phyloP scores from a whole-genome alignment of 208 protist species.

The Blastocrithidia nonstop region DNA sequence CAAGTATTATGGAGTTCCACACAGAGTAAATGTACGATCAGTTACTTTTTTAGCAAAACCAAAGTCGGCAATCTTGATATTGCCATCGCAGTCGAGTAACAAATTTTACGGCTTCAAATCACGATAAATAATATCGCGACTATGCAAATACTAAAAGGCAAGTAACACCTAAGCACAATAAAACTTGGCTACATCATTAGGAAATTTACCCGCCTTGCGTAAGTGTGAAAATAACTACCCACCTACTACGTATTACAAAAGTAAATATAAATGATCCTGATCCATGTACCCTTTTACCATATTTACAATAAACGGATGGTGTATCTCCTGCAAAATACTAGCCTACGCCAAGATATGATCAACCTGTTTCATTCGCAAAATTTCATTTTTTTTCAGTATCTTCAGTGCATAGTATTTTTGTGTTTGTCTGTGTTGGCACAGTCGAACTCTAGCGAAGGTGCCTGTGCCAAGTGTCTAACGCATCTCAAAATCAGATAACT shows the following conservation, averaged over 20 bases:
- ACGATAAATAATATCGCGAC: slow-evolving; percentile 66
- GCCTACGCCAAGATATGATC: slow-evolving; percentile 90
- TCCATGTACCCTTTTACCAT: slow-evolving; percentile 94
- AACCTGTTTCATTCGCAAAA: slow-evolving; percentile 84
- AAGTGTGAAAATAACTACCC: slow-evolving; percentile 87
- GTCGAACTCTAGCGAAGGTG: slow-evolving; percentile 88
- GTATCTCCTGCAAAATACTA: slow-evolving; percentile 83
- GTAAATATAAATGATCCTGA: slow-evolving; percentile 83
- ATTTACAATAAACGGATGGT: slow-evolving; percentile 91
- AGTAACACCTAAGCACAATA: slow-evolving; percentile 84
- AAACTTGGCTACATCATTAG: slow-evolving; percentile 85
- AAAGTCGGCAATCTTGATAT: slow-evolving; percentile 85
- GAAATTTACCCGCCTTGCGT: slow-evolving; percentile 81
- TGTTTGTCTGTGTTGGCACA: slow-evolving; percentile 76
- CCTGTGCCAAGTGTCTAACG: slow-evolving; percentile 86
- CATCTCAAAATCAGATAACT: slow-evolving; percentile 82
- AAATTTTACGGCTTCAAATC: slow-evolving; percentile 86
- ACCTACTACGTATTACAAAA: slow-evolving; percentile 90
- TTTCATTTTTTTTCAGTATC: slow-evolving; percentile 83
- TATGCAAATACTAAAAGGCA: slow-evolving; percentile 79
- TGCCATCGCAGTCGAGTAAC: slow-evolving; percentile 55
- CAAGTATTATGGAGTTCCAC: slow-evolving; percentile 78
- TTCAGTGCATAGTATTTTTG: slow-evolving; percentile 81
- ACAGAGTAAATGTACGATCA: slow-evolving; percentile 71
- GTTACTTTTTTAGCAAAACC: slow-evolving; percentile 75